Base-by-base conservation (phyloP, 2,329 filamentous ascomycete species). In the Ambrosiella beaveri region DNA sequence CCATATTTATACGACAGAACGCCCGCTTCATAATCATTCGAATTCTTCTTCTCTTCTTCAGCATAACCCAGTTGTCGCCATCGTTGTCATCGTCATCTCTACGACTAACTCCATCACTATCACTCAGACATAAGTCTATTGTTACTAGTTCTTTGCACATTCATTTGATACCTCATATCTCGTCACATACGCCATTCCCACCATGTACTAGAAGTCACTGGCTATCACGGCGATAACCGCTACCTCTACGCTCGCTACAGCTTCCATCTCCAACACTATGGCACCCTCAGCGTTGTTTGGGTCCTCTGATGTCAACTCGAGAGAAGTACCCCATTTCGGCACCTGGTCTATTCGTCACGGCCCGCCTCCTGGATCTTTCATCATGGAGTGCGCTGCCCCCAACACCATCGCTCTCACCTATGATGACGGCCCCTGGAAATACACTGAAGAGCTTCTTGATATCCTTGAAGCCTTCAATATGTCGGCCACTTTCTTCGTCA, bases 391-490 rank as follows among this genome's bases (percentile, higher is more conserved):
- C 62, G 67, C 63, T 1, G 61, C 61, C 11, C 67, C 68, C 0
- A 70, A 68, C 19, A 65, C 66, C 57, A 65, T 74, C 41, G 74
- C 74, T 1, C 65, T 76, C 35, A 75, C 73, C 0, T 75, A 71
- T 62, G 74, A 76, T 61, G 74, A 76, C 56, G 74, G 73, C 0
- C 74, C 74, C 0, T 72, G 67, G 59, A 57, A 62, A 2, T 75
- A 69, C 63, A 77, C 75, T 3, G 61, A 63, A 6, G 64, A 65
- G 8, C 63, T 77, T 4, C 69, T 77, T 27, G 68, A 74, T 58
- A 55, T 69, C 0, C 61, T 73, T 11, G 64, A 66, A 19, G 49
- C 64, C 3, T 63, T 65, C 37, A 51, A 66, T 4, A 64, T 67
- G 57, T 69, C 67, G 52, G 71, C 68, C 6, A 73, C 71, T 19